phyloP scores from a whole-genome alignment of 2,329 filamentous ascomycete species.

The Grosmannia penicillata region DNA sequence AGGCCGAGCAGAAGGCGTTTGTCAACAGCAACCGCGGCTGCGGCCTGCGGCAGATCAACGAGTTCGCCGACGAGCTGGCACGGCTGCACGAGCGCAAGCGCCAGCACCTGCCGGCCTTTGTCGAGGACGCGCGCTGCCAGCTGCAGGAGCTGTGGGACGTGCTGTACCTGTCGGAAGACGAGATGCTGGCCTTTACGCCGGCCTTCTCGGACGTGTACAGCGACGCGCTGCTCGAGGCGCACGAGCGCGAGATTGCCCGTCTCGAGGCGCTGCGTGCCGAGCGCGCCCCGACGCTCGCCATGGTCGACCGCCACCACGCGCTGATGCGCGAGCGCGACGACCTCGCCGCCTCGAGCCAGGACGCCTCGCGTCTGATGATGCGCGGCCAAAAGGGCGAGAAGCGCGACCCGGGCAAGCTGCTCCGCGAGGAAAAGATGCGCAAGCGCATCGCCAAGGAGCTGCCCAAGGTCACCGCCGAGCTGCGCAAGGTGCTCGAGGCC shows the following conservation, averaged over 20 bases:
- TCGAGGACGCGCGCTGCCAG: constrained; percentile 82
- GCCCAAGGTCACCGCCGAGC: constrained; percentile 76
- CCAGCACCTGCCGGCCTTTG: constrained; percentile 89
- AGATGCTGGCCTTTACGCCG: constrained; percentile 96
- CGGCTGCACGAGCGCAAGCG: constrained; percentile 84
- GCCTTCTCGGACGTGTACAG: constrained; percentile 96
- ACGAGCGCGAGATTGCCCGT: constrained; percentile 78
- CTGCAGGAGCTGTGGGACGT: constrained; percentile 92
- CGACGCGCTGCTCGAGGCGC: constrained; percentile 84
- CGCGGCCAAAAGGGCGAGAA: constrained; percentile 87
- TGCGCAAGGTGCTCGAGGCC: constrained; percentile 63
- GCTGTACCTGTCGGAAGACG: constrained; percentile 89
- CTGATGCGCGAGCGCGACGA: constrained; percentile 79
- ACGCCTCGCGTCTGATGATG: constrained; percentile 83
- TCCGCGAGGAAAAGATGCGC: constrained; percentile 96
- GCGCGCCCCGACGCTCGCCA: constrained; percentile 64
- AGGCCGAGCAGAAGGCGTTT: constrained; percentile 72
- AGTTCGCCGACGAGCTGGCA: constrained; percentile 82
- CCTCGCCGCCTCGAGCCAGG: constrained; percentile 78
- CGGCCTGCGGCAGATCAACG: constrained; percentile 81
- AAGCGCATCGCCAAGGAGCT: constrained; percentile 95
- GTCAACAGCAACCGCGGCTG: constrained; percentile 79
- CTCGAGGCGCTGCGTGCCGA: constrained; percentile 75
- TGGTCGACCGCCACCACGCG: constrained; percentile 71
- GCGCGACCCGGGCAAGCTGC: constrained; percentile 82